phyloP scores from a whole-genome alignment of 1,139 yeast species.

The Lodderomyces parapsilosis region DNA sequence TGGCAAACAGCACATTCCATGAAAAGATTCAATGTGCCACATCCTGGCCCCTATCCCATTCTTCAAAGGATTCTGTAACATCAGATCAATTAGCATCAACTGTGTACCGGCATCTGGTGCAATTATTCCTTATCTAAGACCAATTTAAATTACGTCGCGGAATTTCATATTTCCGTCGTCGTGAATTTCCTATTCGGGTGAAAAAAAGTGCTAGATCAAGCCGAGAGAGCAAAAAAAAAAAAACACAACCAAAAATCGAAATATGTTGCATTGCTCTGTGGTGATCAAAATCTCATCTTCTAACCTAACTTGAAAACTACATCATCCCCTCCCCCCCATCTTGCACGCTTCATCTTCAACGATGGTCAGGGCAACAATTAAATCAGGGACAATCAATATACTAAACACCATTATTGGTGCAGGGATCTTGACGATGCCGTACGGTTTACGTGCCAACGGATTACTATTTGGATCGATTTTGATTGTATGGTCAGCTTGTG shows the following conservation, averaged over 20 bases:
- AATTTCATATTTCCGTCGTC: neutral
- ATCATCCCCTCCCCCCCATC: neutral
- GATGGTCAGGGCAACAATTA: slow-evolving; percentile 39
- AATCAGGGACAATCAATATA: slow-evolving; percentile 51
- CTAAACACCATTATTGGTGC: slow-evolving; percentile 58
- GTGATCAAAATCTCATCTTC: no score
- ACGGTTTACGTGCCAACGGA: slow-evolving; percentile 52
- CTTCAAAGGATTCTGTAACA: no score
- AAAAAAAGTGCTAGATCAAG: neutral
- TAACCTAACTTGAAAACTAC: no score
- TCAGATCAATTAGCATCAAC: no score
- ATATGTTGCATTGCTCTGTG: neutral
- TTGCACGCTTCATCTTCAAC: neutral
- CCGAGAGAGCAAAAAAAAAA: neutral
- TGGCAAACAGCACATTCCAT: no score
- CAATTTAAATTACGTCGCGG: neutral
- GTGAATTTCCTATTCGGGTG: neutral
- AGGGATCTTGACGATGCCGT: slow-evolving; percentile 59
- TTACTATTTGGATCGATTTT: slow-evolving; percentile 46
- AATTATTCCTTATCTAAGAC: neutral
- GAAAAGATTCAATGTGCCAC: no score
- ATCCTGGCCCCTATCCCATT: no score
- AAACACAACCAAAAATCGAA: neutral
- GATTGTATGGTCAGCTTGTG: slow-evolving; percentile 46
- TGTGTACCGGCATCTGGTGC: neutral